phyloP scores from a whole-genome alignment of 345 rosid species.

The Acer yangbiense region DNA sequence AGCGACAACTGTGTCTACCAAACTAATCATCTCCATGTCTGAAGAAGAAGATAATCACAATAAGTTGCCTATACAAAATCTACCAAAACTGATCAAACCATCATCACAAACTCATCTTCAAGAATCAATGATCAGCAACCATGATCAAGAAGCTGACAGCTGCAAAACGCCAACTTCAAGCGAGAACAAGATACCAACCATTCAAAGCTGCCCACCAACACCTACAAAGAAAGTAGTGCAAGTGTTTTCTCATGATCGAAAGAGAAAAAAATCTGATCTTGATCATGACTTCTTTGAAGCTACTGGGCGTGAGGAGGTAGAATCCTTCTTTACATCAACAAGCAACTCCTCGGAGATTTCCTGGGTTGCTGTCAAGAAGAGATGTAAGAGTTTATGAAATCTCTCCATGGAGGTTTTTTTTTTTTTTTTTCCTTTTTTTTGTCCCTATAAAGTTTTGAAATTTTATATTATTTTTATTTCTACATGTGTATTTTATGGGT shows the following conservation, averaged over 20 bases:
- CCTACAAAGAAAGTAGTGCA: slow-evolving; percentile 43
- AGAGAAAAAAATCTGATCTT: slow-evolving; percentile 30
- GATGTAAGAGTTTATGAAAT: slow-evolving; percentile 48
- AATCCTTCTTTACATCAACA: slow-evolving; percentile 49
- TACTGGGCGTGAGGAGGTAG: slow-evolving; percentile 46
- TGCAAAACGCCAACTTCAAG: slow-evolving; percentile 55
- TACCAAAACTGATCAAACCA: not conserved
- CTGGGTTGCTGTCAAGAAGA: slow-evolving; percentile 28
- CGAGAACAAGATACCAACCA: slow-evolving; percentile 47
- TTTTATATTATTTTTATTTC: not conserved
- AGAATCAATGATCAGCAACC: too few relatives aligned
- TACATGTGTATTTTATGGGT: not conserved
- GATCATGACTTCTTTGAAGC: slow-evolving; percentile 42
- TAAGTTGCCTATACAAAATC: not conserved
- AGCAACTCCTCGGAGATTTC: slow-evolving; percentile 24
- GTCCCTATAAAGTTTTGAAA: not conserved
- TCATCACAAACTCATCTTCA: not conserved
- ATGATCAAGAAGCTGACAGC: not conserved
- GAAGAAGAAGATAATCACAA: slow-evolving; percentile 8
- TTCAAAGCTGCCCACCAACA: slow-evolving; percentile 56
- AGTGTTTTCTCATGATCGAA: slow-evolving; percentile 10
- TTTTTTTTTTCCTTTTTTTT: too few relatives aligned
- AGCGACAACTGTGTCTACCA: slow-evolving; percentile 21
- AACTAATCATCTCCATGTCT: slow-evolving; percentile 25
- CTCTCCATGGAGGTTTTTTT: not conserved